These are phyloP conservation scores for Fusarium sacchari DNA, from an alignment of 2,329 filamentous ascomycete genomes.

Conservation along the genomic window DNA sequence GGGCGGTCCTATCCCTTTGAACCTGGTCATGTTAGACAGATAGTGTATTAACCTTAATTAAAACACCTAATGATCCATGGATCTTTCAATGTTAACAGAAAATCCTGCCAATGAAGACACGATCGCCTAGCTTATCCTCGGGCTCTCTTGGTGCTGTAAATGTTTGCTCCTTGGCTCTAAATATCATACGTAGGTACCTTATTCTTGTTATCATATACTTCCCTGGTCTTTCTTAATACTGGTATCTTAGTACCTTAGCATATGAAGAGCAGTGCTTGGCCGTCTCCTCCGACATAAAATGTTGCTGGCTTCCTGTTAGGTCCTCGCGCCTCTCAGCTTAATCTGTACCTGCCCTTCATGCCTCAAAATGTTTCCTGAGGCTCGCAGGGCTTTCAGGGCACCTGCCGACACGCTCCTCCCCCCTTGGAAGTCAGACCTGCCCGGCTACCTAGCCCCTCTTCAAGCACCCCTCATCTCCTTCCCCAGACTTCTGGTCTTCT, in stretches of 20 bases:
- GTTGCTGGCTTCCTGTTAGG: not conserved
- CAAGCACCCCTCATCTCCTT: not conserved
- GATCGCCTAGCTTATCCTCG: not conserved
- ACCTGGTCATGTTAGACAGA: not conserved
- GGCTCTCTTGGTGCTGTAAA: not conserved
- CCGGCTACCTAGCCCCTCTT: not conserved
- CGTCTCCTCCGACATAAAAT: not conserved
- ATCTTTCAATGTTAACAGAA: not conserved
- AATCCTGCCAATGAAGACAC: not conserved
- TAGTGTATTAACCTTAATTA: not conserved
- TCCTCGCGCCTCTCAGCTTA: not conserved
- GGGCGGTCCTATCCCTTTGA: not conserved
- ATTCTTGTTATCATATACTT: not conserved
- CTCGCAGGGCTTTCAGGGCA: not conserved
- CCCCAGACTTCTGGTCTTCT: conserved; percentile 10
- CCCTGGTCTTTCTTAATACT: not conserved
- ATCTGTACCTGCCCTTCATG: not conserved
- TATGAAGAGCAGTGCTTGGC: not conserved
- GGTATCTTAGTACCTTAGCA: too few species aligned
- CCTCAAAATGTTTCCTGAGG: conserved; percentile 16
- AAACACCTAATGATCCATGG: too few species aligned
- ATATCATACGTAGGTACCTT: not conserved
- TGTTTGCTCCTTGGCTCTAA: not conserved
- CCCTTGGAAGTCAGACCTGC: conserved; percentile 3
- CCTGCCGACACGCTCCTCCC: conserved; percentile 15